Conservation (phyloP, 192 early-diverging fungal genomes). For the Powellomyces hirtus region DNA sequence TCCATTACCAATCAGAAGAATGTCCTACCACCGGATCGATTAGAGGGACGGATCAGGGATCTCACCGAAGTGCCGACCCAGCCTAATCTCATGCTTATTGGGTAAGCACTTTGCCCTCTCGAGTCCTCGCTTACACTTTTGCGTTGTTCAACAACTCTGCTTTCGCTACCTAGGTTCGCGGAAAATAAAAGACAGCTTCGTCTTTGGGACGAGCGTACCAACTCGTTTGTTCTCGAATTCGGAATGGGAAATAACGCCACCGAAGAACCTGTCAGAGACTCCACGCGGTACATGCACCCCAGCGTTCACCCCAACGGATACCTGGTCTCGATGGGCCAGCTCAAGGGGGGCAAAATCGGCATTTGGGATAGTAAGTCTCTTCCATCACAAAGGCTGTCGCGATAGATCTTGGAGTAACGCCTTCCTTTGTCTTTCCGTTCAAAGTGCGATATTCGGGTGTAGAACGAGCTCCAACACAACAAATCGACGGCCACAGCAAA, state of each 20-base stretch:
- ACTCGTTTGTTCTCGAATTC: slow-evolving; percentile 8
- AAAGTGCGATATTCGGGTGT: slow-evolving; percentile 14
- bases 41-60: slow-evolving; percentile 15
- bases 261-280: background rate
- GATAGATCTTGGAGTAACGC: background rate
- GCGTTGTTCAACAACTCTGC: background rate
- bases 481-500: slow-evolving; percentile 6
- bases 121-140: too few relatives aligned
- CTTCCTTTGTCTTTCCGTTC: background rate
- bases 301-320: slow-evolving; percentile 15
- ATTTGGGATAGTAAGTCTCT: slow-evolving; percentile 23
- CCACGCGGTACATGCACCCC: slow-evolving; percentile 16
- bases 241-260: background rate
- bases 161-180: background rate
- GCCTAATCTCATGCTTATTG: slow-evolving; percentile 14
- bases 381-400: background rate
- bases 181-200: slow-evolving; percentile 5
- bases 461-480: slow-evolving; percentile 7
- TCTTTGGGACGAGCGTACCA: slow-evolving; percentile 14
- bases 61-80: slow-evolving; percentile 12
- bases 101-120: too few relatives aligned
- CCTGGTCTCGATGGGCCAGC: slow-evolving; percentile 14
- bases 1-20: background rate
- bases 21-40: background rate
- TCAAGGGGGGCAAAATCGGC: slow-evolving; percentile 1